Conservation (phyloP, 257 asterid species). For the Asclepias syriaca region DNA sequence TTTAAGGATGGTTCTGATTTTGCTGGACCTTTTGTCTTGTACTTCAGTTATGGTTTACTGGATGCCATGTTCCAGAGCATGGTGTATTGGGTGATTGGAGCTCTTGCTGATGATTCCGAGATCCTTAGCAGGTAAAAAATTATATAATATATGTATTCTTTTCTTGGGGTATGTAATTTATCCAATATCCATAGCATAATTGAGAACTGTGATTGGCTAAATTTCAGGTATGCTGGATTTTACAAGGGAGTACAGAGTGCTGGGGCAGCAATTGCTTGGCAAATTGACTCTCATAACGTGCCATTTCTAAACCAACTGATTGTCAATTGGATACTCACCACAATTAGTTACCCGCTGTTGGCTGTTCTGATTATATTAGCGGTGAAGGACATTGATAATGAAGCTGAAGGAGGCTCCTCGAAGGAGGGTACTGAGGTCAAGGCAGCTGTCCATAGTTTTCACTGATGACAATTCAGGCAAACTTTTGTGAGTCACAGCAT, state of each 20-base stretch:
- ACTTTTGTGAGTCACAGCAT: background rate
- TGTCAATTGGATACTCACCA: constrained; percentile 30
- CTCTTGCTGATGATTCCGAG: constrained; percentile 85
- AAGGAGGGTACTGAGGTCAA: constrained; percentile 10
- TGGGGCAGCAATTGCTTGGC: constrained; percentile 47
- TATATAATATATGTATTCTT: no score
- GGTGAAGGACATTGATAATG: constrained; percentile 30
- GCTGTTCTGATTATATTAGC: constrained; percentile 28
- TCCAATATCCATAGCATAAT: background rate
- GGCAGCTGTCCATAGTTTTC: constrained; percentile 17
- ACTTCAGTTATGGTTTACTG: constrained; percentile 79
- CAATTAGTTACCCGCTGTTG: constrained; percentile 36
- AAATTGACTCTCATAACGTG: constrained; percentile 30
- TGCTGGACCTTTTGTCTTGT: constrained; percentile 81
- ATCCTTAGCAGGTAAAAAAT: constrained; percentile 70
- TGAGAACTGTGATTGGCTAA: background rate
- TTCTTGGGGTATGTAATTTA: no score
- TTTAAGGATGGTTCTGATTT: constrained; percentile 67
- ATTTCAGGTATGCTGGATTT: constrained; percentile 35
- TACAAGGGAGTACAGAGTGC: constrained; percentile 48
- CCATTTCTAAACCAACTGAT: constrained; percentile 30
- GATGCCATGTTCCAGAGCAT: constrained; percentile 94
- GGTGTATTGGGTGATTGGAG: constrained; percentile 92
- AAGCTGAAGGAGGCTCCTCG: constrained; percentile 11
- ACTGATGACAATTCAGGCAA: background rate